A percentile compares a stretch with the other conserved stretches of the same genome.
These are phyloP conservation scores for Ajuga chamaepitys DNA, from an alignment of 257 asterid species.

Conservation along the genomic window DNA sequence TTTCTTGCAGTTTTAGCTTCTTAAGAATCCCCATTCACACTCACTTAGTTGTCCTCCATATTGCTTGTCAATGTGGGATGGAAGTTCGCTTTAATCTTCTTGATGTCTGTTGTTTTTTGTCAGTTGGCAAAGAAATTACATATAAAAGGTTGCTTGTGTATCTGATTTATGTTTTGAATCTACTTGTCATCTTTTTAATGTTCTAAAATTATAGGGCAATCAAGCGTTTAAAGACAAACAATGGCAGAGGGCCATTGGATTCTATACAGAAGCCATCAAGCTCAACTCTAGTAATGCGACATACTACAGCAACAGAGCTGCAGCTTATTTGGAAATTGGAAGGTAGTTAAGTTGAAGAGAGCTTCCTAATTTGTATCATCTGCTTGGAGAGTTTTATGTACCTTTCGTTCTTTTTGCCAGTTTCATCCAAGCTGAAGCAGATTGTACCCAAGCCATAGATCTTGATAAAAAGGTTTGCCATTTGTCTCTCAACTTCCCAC, in stretches of 20 bases:
- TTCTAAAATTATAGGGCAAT: slow-evolving; percentile 50
- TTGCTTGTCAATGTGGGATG: slow-evolving; percentile 6
- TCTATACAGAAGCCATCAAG: slow-evolving; percentile 88
- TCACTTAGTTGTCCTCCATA: not conserved
- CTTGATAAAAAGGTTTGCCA: slow-evolving; percentile 80
- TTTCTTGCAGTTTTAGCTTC: not conserved
- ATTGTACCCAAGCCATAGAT: slow-evolving; percentile 80
- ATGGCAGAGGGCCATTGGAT: slow-evolving; percentile 83
- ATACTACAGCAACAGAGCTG: slow-evolving; percentile 87
- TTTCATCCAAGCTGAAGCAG: slow-evolving; percentile 78
- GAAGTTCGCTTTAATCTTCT: not conserved
- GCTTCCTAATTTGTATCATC: not conserved
- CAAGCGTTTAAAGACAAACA: slow-evolving; percentile 91
- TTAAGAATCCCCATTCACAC: not conserved
- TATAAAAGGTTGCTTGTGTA: slow-evolving; percentile 4
- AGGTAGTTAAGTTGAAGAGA: slow-evolving; percentile 36
- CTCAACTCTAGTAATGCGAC: slow-evolving; percentile 76
- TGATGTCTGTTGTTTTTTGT: not conserved
- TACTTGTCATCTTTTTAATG: not conserved
- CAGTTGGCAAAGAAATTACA: not conserved
- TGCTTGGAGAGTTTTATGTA: not conserved
- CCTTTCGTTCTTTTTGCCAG: slow-evolving; percentile 26
- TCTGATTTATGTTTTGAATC: not conserved
- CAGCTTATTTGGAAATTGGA: slow-evolving; percentile 76
- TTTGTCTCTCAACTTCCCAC: slow-evolving; percentile 6